Evolutionary conservation across 805 yeast species (phyloP), one percentile per base, ranked within the genome.

Genomic region (Nakazawaea laoshanensis): DNA sequence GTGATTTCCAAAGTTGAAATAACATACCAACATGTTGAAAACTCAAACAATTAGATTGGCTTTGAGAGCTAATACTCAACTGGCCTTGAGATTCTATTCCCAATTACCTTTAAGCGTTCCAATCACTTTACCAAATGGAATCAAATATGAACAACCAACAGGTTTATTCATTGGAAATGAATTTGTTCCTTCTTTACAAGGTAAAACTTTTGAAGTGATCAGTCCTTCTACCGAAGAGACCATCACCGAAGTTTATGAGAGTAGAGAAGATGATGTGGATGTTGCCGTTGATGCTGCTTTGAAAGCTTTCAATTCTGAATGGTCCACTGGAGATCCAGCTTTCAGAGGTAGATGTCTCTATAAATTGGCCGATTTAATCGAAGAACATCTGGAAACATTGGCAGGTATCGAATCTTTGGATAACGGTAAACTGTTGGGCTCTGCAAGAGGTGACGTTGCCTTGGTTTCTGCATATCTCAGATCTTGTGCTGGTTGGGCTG

Each of bases 401-500:
- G 87, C 95, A 19, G 63, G 74, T 27, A 80, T 88, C 49, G 96
- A 88, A 61, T 67, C 95, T 15, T 63, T 80, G 51, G 95, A 88
- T 57, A 84, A 86, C 52, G 96, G 96, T 59, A 88, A 87, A 63
- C 77, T 94, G 24, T 61, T 81, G 45, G 50, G 58, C 30, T 71
- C 77, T 53, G 74, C 94, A 17, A 61, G 70, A 44, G 86, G 84
- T 40, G 96, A 87, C 53, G 78, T 88, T 38, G 76, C 65, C 24
- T 68, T 81, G 42, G 73, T 78, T 32, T 69, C 79, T 28, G 68
- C 68, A 44, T 81, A 79, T 55, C 60, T 85, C 55, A 75, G 89
- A 61, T 78, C 87, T 43, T 78, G 84, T 56, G 95, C 88, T 38
- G 96, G 96, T 42, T 84, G 76, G 75, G 85, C 94, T 49, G 96